These are phyloP conservation scores for Microbotryomycetes sp. DNA, from an alignment of 1,284 basidiomycete genomes.

Conservation along the genomic window DNA sequence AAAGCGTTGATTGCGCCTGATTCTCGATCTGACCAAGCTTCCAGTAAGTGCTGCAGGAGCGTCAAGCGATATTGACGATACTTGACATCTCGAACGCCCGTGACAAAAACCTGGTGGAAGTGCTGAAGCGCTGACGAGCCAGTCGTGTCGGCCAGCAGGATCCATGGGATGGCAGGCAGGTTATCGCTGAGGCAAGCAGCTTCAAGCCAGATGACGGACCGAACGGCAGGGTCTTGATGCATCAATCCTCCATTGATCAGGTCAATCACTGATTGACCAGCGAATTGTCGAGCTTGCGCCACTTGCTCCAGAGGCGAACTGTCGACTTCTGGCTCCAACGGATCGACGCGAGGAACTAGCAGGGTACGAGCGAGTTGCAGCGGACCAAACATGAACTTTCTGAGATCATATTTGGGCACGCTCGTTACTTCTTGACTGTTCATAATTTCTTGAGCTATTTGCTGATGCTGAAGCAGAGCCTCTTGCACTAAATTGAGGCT, in stretches of 20 bases:
- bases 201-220: not conserved
- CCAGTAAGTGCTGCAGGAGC: constrained; percentile 2
- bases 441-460: too few species aligned
- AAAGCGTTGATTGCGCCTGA: constrained; percentile 11
- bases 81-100: not conserved
- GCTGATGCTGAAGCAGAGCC: too few species aligned
- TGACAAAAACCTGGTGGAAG: not conserved
- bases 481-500: too few species aligned
- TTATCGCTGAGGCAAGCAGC: not conserved
- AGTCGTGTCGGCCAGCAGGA: not conserved
- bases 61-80: constrained; percentile 1
- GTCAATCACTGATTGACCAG: too few species aligned
- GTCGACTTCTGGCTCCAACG: too few species aligned
- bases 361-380: too few species aligned
- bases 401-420: too few species aligned
- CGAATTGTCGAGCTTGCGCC: too few species aligned
- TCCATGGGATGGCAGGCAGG: not conserved
- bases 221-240: not conserved
- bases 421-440: too few species aligned
- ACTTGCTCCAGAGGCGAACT: too few species aligned
- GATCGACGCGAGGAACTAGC: too few species aligned
- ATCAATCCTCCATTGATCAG: not conserved
- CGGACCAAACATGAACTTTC: too few species aligned
- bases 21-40: constrained; percentile 3
- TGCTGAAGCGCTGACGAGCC: not conserved